A percentile compares a stretch with the other conserved stretches of the same genome.
Conservation (phyloP, 2,329 filamentous ascomycete species). For the Botrytis hyacinthi region DNA sequence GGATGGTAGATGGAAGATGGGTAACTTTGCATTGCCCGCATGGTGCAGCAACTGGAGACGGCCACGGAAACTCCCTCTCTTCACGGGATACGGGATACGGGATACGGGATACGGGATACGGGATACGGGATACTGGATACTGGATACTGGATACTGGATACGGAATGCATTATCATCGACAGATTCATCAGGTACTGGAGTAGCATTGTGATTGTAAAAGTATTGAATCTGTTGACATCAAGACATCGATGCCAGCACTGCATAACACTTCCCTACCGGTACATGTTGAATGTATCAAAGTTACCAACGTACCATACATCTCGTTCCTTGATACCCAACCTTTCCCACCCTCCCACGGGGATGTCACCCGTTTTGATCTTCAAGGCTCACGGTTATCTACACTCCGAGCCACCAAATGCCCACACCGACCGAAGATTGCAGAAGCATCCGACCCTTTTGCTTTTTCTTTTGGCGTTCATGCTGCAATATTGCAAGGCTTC, state of each 20-base stretch:
- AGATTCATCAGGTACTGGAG: not conserved
- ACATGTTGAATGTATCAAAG: no score
- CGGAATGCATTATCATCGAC: not conserved
- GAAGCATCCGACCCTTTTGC: not conserved
- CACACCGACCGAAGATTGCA: not conserved
- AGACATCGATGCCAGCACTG: not conserved
- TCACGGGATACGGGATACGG: not conserved
- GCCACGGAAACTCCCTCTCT: not conserved
- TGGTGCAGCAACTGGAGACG: not conserved
- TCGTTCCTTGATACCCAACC: conserved; percentile 6
- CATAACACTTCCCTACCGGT: not conserved
- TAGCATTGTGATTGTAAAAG: not conserved
- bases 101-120: not conserved
- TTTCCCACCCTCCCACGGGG: not conserved
- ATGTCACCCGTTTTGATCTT: not conserved
- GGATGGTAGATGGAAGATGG: not conserved
- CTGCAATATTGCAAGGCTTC: not conserved
- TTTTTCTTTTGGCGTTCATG: not conserved
- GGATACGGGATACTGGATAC: no score
- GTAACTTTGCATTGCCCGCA: not conserved
- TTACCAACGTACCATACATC: not conserved
- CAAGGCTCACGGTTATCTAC: not conserved
- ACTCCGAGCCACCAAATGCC: not conserved
- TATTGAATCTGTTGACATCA: not conserved
- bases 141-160: no score